Percentiles rank a stretch among this genome's conserved stretches.
phyloP scores from a whole-genome alignment of 495 filamentous ascomycete species.

The Aspergillus baeticus region DNA sequence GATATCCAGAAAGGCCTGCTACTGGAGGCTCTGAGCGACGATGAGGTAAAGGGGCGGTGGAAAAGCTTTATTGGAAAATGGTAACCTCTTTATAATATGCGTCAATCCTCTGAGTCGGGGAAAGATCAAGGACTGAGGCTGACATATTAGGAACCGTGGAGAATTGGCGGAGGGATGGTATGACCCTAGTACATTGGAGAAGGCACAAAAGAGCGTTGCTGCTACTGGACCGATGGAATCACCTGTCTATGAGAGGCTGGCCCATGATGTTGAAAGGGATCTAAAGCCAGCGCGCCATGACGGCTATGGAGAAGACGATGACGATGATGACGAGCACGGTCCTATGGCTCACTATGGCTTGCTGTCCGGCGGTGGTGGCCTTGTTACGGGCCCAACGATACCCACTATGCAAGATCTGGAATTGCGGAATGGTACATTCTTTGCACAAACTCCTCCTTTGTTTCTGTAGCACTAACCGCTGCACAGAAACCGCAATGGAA shows the following conservation, averaged over 20 bases:
- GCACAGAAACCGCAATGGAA: slow-evolving; percentile 52
- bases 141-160: slow-evolving; percentile 71
- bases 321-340: slow-evolving; percentile 68
- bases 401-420: slow-evolving; percentile 75
- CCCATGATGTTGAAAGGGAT: neutral
- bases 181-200: slow-evolving; percentile 62
- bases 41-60: slow-evolving; percentile 80
- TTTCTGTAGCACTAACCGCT: neutral
- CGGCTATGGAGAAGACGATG: slow-evolving; percentile 34
- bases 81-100: slow-evolving; percentile 43
- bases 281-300: slow-evolving; percentile 2
- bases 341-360: slow-evolving; percentile 57
- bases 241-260: neutral
- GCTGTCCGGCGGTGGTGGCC: slow-evolving; percentile 15
- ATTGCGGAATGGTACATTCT: slow-evolving; percentile 55
- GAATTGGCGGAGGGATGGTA: slow-evolving; percentile 96
- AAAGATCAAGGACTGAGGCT: slow-evolving; percentile 3
- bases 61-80: slow-evolving; percentile 91
- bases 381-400: slow-evolving; percentile 64
- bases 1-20: slow-evolving; percentile 80
- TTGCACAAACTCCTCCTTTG: neutral
- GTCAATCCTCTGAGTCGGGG: neutral
- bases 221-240: neutral
- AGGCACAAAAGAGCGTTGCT: slow-evolving; percentile 35
- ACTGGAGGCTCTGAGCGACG: slow-evolving; percentile 61